Conservation (phyloP, 305 asterid genomes). For the Petunia hybrid region DNA sequence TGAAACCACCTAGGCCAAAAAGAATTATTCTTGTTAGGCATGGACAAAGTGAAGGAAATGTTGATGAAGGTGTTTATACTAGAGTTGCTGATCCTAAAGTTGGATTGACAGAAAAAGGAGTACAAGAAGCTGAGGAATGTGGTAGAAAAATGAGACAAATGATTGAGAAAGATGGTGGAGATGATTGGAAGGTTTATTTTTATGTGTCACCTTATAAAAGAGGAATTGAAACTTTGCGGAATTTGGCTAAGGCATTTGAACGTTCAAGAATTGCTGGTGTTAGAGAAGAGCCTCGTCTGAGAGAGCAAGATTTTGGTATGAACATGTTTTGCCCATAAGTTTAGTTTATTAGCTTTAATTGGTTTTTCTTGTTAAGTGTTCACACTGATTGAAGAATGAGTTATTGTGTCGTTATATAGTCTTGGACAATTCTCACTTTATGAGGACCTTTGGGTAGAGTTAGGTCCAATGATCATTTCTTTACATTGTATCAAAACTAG, state of each 20-base stretch:
- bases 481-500: neutral
- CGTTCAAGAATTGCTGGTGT: slow-evolving; percentile 78
- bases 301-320: slow-evolving; percentile 88
- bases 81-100: slow-evolving; percentile 81
- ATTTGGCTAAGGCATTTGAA: slow-evolving; percentile 72
- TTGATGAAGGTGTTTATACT: slow-evolving; percentile 69
- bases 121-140: slow-evolving; percentile 62
- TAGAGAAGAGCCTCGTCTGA: slow-evolving; percentile 78
- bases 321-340: neutral
- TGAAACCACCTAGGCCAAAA: slow-evolving; percentile 68
- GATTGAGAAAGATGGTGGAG: slow-evolving; percentile 60
- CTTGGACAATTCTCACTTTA: neutral
- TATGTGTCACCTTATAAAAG: slow-evolving; percentile 81
- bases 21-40: slow-evolving; percentile 81
- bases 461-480: neutral
- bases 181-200: slow-evolving; percentile 80
- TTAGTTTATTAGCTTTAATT: neutral
- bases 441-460: neutral
- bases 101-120: slow-evolving; percentile 57
- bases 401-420: neutral
- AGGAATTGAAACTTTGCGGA: slow-evolving; percentile 61
- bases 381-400: no score
- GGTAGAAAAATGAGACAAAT: slow-evolving; percentile 56
- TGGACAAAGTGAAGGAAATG: slow-evolving; percentile 82
- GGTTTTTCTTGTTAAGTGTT: neutral